phyloP scores from a whole-genome alignment of 352 stramenopile species.

The Peronosclerospora sorghi region DNA sequence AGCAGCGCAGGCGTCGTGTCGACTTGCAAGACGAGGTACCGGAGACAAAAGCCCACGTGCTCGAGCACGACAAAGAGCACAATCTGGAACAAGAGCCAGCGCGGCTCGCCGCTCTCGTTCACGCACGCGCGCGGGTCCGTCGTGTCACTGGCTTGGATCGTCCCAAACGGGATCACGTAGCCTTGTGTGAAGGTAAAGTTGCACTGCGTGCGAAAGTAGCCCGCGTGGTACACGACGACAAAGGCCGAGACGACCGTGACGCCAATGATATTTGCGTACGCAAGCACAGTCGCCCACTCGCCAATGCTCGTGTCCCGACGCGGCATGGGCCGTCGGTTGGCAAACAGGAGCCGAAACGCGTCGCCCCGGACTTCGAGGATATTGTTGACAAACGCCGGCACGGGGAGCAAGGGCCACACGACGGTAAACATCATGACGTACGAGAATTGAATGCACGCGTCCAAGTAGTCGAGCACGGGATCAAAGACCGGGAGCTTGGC shows the following conservation, averaged over 20 bases:
- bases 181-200: constrained; percentile 63
- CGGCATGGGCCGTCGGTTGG: constrained; percentile 68
- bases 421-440: constrained; percentile 88
- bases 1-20: constrained; percentile 69
- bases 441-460: constrained; percentile 83
- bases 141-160: constrained; percentile 26
- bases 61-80: no score
- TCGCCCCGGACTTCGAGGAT: constrained; percentile 80
- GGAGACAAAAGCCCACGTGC: constrained; percentile 71
- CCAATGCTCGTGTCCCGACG: constrained; percentile 73
- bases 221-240: constrained; percentile 77
- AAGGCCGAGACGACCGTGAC: constrained; percentile 75
- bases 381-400: constrained; percentile 82
- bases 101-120: constrained; percentile 25
- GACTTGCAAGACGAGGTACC: constrained; percentile 73
- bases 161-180: constrained; percentile 68
- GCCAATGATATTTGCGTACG: constrained; percentile 79
- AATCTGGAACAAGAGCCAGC: no score
- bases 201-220: constrained; percentile 63
- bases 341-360: constrained; percentile 73
- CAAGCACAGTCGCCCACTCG: constrained; percentile 75
- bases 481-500: constrained; percentile 76
- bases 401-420: constrained; percentile 79
- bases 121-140: constrained; percentile 28
- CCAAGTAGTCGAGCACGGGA: constrained; percentile 78